A percentile compares a stretch with the other conserved stretches of the same genome.
Evolutionary conservation across 2,329 filamentous ascomycete species (phyloP).

Genomic region (Scleromitrula shiraiana): DNA sequence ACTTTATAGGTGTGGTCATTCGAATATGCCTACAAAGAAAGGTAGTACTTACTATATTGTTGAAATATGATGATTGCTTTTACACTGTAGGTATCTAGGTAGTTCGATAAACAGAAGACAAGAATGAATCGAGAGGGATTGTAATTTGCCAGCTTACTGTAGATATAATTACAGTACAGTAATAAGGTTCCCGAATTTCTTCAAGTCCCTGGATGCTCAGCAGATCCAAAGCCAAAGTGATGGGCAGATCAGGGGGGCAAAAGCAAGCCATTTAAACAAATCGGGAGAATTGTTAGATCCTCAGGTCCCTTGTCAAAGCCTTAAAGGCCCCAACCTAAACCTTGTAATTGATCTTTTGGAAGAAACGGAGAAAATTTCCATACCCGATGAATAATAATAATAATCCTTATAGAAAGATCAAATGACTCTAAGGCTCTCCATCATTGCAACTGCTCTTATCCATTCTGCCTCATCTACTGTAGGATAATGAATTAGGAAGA

Average conservation of each 20-base stretch:
- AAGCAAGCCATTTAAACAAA: conserved; percentile 1
- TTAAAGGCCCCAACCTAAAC: background rate
- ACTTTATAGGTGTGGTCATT: background rate
- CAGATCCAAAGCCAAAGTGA: conserved; percentile 5
- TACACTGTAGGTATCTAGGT: too few relatives aligned
- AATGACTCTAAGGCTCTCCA: background rate
- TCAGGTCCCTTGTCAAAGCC: background rate
- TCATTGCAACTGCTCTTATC: background rate
- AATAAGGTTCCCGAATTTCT: background rate
- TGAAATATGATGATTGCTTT: too few relatives aligned
- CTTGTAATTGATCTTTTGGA: background rate
- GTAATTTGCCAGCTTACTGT: too few relatives aligned
- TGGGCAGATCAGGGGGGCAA: background rate
- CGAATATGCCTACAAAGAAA: background rate
- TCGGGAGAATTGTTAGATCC: conserved; percentile 3
- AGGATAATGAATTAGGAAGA: too few relatives aligned
- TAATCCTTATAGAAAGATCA: background rate
- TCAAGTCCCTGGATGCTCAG: background rate
- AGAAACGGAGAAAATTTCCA: conserved; percentile 2
- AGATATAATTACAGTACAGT: background rate
- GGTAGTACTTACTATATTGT: background rate
- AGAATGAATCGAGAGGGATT: too few relatives aligned
- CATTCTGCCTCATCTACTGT: background rate
- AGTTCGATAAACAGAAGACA: too few relatives aligned
- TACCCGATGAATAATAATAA: background rate